Evolutionary conservation across 2,329 filamentous ascomycete genomes (phyloP).

Genomic region (Aureobasidium sp.): DNA sequence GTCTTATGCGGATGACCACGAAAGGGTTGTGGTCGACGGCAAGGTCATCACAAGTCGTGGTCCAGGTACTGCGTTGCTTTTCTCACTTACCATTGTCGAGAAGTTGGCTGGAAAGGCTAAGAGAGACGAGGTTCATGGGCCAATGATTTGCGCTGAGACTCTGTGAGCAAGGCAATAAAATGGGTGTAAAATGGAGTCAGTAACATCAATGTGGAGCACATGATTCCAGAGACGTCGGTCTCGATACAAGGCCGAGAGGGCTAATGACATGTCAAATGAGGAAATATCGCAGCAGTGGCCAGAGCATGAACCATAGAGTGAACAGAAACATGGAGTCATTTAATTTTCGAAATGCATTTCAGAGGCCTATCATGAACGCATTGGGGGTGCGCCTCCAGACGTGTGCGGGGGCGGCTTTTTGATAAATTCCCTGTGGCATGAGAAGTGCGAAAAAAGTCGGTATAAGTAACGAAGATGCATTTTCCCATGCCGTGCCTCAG

Average conservation of each 20-base stretch:
- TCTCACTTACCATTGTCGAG: slow-evolving; percentile 35
- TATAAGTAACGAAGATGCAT: slow-evolving; percentile 15
- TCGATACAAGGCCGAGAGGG: no score
- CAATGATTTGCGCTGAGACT: slow-evolving; percentile 33
- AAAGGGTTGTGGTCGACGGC: slow-evolving; percentile 30
- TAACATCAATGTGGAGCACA: neutral
- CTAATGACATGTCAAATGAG: neutral
- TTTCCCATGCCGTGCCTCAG: slow-evolving; percentile 17
- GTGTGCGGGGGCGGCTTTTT: slow-evolving; percentile 14
- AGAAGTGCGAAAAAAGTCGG: slow-evolving; percentile 14
- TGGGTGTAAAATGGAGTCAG: neutral
- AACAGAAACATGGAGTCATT: slow-evolving; percentile 14
- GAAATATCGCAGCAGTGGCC: no score
- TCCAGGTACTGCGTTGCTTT: slow-evolving; percentile 34
- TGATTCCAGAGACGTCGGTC: neutral
- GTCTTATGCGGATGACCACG: slow-evolving; percentile 31
- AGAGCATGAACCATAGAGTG: neutral
- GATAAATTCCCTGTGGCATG: slow-evolving; percentile 14
- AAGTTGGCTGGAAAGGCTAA: slow-evolving; percentile 35
- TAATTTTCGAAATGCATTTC: slow-evolving; percentile 16
- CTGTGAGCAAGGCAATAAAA: slow-evolving; percentile 1
- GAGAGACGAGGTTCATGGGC: slow-evolving; percentile 43
- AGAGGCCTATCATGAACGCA: slow-evolving; percentile 17
- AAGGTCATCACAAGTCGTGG: slow-evolving; percentile 32
- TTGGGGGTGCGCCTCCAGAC: slow-evolving; percentile 16